These are phyloP conservation scores for Phaeosphaeria sp. DNA, from an alignment of 2,329 filamentous ascomycete species.

Conservation along the genomic window DNA sequence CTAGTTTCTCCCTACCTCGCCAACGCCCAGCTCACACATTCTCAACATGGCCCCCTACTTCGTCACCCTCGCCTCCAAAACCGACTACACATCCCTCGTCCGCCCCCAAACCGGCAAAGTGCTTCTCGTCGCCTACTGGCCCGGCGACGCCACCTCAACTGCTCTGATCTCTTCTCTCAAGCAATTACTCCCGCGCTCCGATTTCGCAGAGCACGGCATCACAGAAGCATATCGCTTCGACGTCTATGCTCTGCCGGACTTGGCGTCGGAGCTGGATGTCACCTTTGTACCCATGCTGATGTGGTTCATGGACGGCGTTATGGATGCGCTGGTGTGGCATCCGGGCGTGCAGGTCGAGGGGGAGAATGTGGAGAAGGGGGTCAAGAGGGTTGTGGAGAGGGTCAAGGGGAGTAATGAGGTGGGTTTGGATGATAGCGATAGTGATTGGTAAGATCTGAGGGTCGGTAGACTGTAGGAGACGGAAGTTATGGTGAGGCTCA, in stretches of 20 bases:
- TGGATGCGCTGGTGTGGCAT: conserved; percentile 34
- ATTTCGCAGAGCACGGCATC: conserved; percentile 16
- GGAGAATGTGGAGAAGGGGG: conserved; percentile 29
- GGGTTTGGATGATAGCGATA: conserved; percentile 23
- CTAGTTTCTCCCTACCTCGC: not conserved
- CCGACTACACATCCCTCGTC: conserved; percentile 23
- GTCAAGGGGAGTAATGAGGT: conserved; percentile 33
- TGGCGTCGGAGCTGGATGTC: conserved; percentile 26
- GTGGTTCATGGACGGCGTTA: conserved; percentile 30
- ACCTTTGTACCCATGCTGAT: conserved; percentile 33
- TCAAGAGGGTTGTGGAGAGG: conserved; percentile 31
- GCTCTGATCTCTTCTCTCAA: conserved; percentile 18
- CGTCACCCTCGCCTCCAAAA: conserved; percentile 19
- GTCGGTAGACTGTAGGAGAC: too few relatives aligned
- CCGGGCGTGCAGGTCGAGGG: conserved; percentile 28
- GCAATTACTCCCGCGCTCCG: conserved; percentile 20
- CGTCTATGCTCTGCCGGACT: conserved; percentile 29
- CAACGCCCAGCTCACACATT: not conserved
- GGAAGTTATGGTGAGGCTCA: not conserved
- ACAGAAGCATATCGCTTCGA: conserved; percentile 31
- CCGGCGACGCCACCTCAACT: conserved; percentile 25
- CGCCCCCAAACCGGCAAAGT: conserved; percentile 25
- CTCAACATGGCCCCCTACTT: conserved; percentile 16
- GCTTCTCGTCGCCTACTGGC: conserved; percentile 30
- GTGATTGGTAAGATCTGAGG: conserved; percentile 16